Percentiles rank a stretch among this genome's conserved stretches.
Evolutionary conservation across 140 eudicot genomes (phyloP).

Genomic region (Anethum foeniculum): DNA sequence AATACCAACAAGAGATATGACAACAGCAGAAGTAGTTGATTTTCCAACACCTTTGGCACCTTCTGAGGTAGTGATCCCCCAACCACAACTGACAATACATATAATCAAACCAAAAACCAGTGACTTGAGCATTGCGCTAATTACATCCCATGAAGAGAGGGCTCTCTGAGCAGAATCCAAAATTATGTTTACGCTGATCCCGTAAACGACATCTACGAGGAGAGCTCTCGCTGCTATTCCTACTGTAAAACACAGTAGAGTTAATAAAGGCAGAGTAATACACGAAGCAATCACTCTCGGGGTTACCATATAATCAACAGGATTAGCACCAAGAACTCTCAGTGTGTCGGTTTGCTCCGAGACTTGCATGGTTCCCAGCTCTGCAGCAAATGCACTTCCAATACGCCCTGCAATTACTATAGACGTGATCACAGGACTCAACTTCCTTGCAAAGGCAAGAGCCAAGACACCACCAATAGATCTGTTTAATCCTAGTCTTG

Average conservation of each 20-base stretch:
- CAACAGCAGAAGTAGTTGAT: conserved; percentile 91
- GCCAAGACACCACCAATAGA: conserved; percentile 95
- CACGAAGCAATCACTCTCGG: conserved; percentile 88
- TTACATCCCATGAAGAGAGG: conserved; percentile 66
- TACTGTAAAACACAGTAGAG: conserved; percentile 69
- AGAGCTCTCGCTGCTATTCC: conserved; percentile 93
- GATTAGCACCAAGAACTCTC: conserved; percentile 73
- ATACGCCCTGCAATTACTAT: conserved; percentile 91
- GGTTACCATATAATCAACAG: conserved; percentile 80
- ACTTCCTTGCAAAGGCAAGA: conserved; percentile 72
- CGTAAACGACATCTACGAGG: conserved; percentile 74
- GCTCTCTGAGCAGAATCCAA: conserved; percentile 89
- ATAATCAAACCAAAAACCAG: conserved; percentile 71
- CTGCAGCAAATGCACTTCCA: conserved; percentile 94
- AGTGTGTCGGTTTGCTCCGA: conserved; percentile 89
- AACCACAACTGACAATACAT: conserved; percentile 68
- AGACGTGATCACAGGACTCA: conserved; percentile 91
- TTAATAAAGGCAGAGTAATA: conserved; percentile 61
- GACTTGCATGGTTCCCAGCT: conserved; percentile 93
- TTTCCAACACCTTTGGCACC: conserved; percentile 99
- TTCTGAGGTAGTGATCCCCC: conserved; percentile 90
- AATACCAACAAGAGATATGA: conserved; percentile 82
- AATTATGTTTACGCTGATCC: conserved; percentile 61
- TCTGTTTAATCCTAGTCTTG: conserved; percentile 80
- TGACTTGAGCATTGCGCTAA: conserved; percentile 85